Conservation (phyloP, 2,329 filamentous ascomycete species). For the Trichoderma cornu-damae region DNA sequence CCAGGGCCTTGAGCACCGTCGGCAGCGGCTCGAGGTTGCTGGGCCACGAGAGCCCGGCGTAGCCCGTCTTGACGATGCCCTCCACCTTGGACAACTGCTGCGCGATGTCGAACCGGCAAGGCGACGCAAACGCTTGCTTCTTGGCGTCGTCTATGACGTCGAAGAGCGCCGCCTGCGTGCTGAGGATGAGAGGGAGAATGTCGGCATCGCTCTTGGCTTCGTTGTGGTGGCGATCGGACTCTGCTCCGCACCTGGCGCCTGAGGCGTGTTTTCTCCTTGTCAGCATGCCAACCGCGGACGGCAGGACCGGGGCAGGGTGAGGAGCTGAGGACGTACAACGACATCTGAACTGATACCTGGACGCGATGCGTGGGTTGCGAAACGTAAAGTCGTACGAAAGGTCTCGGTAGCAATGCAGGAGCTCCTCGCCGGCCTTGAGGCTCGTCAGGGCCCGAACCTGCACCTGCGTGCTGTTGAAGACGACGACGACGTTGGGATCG, state of each 20-base stretch:
- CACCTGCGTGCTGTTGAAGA: not conserved
- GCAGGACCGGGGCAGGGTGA: not conserved
- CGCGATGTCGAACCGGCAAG: not conserved
- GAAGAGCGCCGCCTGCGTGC: not conserved
- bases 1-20: not conserved
- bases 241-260: not conserved
- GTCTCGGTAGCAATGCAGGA: conserved; percentile 8
- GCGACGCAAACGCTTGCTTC: not conserved
- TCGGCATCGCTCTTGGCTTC: not conserved
- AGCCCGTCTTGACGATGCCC: not conserved
- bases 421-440: conserved; percentile 7
- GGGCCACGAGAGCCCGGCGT: conserved; percentile 1
- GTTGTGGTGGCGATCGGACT: not conserved
- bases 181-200: not conserved
- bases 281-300: not conserved
- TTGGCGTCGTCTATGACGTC: not conserved
- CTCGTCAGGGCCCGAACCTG: not conserved
- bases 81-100: not conserved
- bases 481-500: conserved; percentile 12
- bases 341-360: conserved; percentile 10
- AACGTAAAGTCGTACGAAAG: conserved; percentile 1
- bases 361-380: not conserved
- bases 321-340: not conserved
- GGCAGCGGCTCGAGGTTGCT: conserved; percentile 11
- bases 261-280: not conserved